Evolutionary conservation across 1,139 yeast genomes (phyloP).

Genomic region (Hyphopichia burtonii): DNA sequence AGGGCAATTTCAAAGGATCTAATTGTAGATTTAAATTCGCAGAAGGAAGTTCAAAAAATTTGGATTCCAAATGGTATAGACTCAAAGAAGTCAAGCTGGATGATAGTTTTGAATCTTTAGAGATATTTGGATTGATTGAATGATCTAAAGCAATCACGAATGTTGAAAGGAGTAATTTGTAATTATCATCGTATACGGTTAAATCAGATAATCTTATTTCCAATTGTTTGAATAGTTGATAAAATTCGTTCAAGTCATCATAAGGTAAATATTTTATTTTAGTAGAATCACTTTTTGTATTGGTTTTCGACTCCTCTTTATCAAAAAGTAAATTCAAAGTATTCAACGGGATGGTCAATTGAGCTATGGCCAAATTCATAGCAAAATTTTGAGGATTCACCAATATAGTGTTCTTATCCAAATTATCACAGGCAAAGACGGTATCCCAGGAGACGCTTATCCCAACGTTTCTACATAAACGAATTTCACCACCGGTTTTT

Average conservation of each 20-base stretch:
- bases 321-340: not conserved
- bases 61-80: conserved; percentile 28
- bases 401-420: conserved; percentile 11
- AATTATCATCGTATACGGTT: conserved; percentile 18
- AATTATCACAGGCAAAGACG: conserved; percentile 19
- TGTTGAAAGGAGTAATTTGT: conserved; percentile 19
- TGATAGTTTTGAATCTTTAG: conserved; percentile 8
- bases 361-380: conserved; percentile 23
- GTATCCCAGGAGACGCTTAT: conserved; percentile 25
- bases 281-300: no score
- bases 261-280: not conserved
- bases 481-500: conserved; percentile 4
- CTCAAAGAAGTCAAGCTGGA: conserved; percentile 26
- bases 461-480: conserved; percentile 34
- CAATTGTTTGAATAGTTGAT: conserved; percentile 10
- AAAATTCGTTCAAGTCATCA: not conserved
- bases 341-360: not conserved
- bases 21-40: conserved; percentile 24
- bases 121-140: conserved; percentile 6
- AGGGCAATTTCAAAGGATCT: conserved; percentile 16
- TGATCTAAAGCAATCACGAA: conserved; percentile 16
- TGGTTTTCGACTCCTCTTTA: not conserved
- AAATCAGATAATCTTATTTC: conserved; percentile 34
- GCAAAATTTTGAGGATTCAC: conserved; percentile 13
- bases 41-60: conserved; percentile 39